Evolutionary conservation across 176 grass and related monocot species (phyloP).

Genomic region (Carex kokanica): DNA sequence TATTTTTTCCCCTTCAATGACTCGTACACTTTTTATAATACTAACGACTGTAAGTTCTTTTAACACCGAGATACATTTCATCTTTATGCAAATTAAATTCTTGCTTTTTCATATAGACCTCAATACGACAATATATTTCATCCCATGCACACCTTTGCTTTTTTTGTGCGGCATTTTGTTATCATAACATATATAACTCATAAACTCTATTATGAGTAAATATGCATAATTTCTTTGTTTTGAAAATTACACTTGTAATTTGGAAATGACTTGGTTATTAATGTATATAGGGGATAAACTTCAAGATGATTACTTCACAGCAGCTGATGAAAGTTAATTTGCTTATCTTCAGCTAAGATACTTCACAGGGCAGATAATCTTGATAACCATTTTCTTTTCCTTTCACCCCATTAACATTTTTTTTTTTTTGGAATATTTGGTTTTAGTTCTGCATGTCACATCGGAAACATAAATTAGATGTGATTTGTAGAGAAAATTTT

Average conservation of each 20-base stretch:
- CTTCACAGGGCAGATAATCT: conserved; percentile 22
- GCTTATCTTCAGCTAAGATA: conserved; percentile 25
- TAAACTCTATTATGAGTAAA: too few species aligned
- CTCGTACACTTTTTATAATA: background rate
- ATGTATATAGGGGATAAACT: conserved; percentile 15
- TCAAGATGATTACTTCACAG: conserved; percentile 18
- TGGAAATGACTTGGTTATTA: background rate
- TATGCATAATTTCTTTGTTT: too few species aligned
- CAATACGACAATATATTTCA: too few species aligned
- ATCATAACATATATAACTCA: too few species aligned
- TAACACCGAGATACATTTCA: background rate
- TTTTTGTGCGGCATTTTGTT: too few species aligned
- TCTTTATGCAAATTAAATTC: background rate
- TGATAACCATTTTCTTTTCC: background rate
- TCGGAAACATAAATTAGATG: background rate
- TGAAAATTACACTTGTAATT: background rate
- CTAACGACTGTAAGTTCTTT: background rate
- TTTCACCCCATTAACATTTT: background rate
- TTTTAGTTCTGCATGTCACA: background rate
- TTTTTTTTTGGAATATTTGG: background rate
- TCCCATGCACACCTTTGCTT: background rate
- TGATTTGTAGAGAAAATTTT: too few species aligned
- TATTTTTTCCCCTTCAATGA: background rate
- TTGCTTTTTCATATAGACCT: background rate
- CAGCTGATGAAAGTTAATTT: background rate